Evolutionary conservation across 176 grass and related monocot species (phyloP).

Genomic region (Musa acuminata): DNA sequence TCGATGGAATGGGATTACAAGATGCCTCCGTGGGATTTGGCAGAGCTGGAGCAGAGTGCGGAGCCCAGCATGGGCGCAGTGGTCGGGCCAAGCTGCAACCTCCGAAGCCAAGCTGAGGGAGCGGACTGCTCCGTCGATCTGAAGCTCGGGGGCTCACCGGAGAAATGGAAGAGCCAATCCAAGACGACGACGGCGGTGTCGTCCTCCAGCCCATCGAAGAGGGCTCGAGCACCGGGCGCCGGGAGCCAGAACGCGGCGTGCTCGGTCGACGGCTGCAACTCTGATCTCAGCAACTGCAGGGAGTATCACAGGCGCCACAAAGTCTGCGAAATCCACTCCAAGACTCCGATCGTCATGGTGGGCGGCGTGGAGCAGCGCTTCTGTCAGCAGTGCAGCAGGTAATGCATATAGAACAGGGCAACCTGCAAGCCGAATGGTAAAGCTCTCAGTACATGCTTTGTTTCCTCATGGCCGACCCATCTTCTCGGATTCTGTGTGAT

Average conservation of each 20-base stretch:
- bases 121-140: background rate
- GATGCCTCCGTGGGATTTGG: constrained; percentile 6
- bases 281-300: constrained; percentile 12
- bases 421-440: background rate
- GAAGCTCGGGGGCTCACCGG: background rate
- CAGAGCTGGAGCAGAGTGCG: constrained; percentile 6
- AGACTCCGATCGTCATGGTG: constrained; percentile 10
- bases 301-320: constrained; percentile 21
- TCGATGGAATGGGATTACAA: constrained; percentile 12
- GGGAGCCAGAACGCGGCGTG: background rate
- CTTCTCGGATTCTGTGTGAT: background rate
- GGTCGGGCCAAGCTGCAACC: background rate
- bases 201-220: constrained; percentile 7
- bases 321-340: constrained; percentile 17
- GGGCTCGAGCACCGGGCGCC: constrained; percentile 3
- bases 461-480: background rate
- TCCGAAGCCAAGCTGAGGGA: background rate
- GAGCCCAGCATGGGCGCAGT: background rate
- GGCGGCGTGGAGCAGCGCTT: constrained; percentile 61
- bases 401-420: constrained; percentile 4
- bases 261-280: constrained; percentile 11
- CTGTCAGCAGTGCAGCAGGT: constrained; percentile 99
- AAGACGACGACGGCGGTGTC: background rate
- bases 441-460: too few species aligned
- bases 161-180: background rate